Evolutionary conservation across 306 rosid species (phyloP).

Genomic region (Gastrolobium bilobum): DNA sequence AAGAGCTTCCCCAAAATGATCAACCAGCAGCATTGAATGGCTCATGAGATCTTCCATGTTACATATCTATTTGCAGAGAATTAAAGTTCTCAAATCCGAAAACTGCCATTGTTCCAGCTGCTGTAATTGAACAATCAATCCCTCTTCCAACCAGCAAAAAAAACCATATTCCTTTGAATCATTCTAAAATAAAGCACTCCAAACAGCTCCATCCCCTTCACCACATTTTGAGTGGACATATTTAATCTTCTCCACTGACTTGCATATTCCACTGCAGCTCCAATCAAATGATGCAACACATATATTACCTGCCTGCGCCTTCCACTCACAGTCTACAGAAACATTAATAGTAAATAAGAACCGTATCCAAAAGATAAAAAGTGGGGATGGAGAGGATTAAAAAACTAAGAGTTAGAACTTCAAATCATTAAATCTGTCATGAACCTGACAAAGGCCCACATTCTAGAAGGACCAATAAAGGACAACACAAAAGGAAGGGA

Average conservation of each 20-base stretch:
- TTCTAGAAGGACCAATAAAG: no score
- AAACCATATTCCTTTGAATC: conserved; percentile 5
- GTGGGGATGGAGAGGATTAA: background rate
- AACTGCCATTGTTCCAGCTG: conserved; percentile 39
- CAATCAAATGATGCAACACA: conserved; percentile 96
- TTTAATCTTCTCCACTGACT: conserved; percentile 95
- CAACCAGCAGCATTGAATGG: conserved; percentile 42
- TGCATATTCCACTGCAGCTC: conserved; percentile 99
- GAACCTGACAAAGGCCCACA: no score
- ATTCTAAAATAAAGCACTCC: conserved; percentile 76
- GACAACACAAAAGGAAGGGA: no score
- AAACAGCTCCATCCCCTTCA: conserved; percentile 90
- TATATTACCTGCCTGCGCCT: conserved; percentile 92
- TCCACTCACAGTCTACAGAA: conserved; percentile 94
- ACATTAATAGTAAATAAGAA: conserved; percentile 38
- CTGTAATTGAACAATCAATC: conserved; percentile 37
- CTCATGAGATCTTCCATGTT: conserved; percentile 28
- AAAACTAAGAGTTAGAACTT: conserved; percentile 11
- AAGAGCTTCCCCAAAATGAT: conserved; percentile 44
- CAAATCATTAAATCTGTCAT: no score
- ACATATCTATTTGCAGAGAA: conserved; percentile 37
- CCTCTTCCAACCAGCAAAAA: conserved; percentile 36
- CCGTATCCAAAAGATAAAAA: background rate
- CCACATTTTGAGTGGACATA: conserved; percentile 92
- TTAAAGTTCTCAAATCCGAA: conserved; percentile 44